phyloP scores from a whole-genome alignment of 805 yeast genomes.

The Debaryomyces tyrocola region DNA sequence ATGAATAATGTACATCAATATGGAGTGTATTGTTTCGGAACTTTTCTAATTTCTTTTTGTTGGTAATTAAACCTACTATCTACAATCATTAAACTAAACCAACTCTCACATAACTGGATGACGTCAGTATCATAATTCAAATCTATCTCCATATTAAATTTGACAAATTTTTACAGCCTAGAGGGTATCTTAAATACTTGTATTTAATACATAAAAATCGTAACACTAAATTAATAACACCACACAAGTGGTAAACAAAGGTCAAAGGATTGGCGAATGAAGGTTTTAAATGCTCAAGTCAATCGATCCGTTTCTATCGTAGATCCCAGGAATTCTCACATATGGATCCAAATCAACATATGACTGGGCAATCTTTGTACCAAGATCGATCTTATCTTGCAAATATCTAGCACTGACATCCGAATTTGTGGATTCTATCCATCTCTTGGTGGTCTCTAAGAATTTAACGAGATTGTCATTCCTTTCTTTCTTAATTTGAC shows the following conservation, averaged over 20 bases:
- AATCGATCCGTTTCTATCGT: constrained; percentile 69
- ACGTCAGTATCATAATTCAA: no score
- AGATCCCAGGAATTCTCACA: constrained; percentile 72
- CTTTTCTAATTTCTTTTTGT: no score
- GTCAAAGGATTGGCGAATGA: neutral
- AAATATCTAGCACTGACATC: constrained; percentile 49
- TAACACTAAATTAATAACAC: neutral
- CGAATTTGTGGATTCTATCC: constrained; percentile 69
- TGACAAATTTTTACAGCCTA: no score
- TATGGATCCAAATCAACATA: constrained; percentile 77
- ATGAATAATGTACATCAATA: no score
- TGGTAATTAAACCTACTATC: no score
- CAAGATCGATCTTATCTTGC: constrained; percentile 54
- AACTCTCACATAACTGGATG: no score
- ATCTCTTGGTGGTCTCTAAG: constrained; percentile 64
- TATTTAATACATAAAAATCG: neutral
- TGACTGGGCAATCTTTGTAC: constrained; percentile 56
- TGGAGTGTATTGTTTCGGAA: no score
- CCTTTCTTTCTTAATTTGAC: constrained; percentile 51
- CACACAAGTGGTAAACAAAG: neutral
- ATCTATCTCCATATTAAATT: no score
- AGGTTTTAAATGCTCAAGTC: neutral
- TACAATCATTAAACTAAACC: no score
- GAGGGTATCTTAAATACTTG: neutral
- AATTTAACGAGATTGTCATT: constrained; percentile 52